Evolutionary conservation across 1,284 basidiomycete genomes (phyloP).

Genomic region (Tranzscheliella williamsii): DNA sequence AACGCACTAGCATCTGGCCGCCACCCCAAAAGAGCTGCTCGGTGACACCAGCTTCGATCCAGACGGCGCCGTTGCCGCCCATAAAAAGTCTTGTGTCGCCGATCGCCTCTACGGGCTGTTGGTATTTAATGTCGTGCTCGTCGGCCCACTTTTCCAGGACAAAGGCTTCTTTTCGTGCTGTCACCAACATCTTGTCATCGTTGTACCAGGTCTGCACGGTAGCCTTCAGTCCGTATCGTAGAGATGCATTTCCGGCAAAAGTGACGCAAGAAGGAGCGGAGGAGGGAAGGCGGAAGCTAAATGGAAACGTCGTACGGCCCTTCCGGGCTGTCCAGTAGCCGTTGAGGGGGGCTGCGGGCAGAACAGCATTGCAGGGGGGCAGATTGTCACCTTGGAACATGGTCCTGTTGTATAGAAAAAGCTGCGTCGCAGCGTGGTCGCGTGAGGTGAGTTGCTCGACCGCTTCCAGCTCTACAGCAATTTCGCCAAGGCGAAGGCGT

Average conservation of each 20-base stretch:
- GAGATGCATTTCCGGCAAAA: conserved; percentile 50
- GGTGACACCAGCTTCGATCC: conserved; percentile 49
- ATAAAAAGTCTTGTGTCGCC: conserved; percentile 55
- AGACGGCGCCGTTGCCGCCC: conserved; percentile 53
- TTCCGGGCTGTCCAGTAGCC: conserved; percentile 56
- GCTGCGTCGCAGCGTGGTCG: conserved; percentile 51
- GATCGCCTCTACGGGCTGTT: conserved; percentile 44
- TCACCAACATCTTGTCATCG: conserved; percentile 47
- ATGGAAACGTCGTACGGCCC: conserved; percentile 52
- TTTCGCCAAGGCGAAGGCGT: conserved; percentile 48
- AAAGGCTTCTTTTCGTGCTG: conserved; percentile 41
- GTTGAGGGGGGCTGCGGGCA: conserved; percentile 44
- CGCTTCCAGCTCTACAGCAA: conserved; percentile 52
- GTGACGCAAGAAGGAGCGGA: conserved; percentile 46
- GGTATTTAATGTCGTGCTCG: conserved; percentile 26
- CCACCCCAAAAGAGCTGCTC: conserved; percentile 50
- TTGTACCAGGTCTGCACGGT: conserved; percentile 53
- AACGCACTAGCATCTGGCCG: conserved; percentile 40
- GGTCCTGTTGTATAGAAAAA: conserved; percentile 53
- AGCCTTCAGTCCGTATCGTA: conserved; percentile 50
- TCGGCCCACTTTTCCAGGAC: conserved; percentile 54
- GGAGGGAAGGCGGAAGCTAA: conserved; percentile 46
- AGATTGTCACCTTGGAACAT: conserved; percentile 54
- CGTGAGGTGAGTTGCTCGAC: conserved; percentile 50
- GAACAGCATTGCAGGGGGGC: conserved; percentile 53